Base-by-base conservation (phyloP, 176 grass and related monocot species). In the Musa beccarii region DNA sequence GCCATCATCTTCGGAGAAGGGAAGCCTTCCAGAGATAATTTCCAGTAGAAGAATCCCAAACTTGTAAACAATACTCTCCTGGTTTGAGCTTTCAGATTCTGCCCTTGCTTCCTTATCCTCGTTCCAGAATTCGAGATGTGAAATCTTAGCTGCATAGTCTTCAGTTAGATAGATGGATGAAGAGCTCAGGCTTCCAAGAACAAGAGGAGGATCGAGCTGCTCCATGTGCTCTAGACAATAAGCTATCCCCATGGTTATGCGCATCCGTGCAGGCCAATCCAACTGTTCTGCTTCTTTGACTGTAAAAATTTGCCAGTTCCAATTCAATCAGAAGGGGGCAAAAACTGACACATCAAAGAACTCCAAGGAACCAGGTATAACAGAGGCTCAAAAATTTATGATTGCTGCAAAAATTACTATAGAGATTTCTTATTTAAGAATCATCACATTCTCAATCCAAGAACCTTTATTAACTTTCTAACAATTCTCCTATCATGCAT, bases 261-360 rank as follows among this genome's bases (percentile, higher is more conserved):
- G 79, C 65, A 91, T 51, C 15, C 95, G 88, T 29, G 82, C 67
- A 5, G 78, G 74, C 95, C 95, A 98, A 72, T 93, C 75, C 59
- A 93, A 77, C 34, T 91, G 86, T 59, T 98, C 95, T 13, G 88
- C 90, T 85, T 98, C 95, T 71, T 98, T 89, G 59, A 91, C 95
- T 98, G 88, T 16, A 80, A 56, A 80, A 11, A 63, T 49, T 13
- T 12, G 21, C 55, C 12, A 56, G 23, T 22, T 25, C 11, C 13
- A 50, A 24, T 5, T 2, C 23, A 52, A 24, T 77, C 12, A 66
- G 75, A 19, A 52, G 1, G 51, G 43, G 2, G 20, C 1, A n/a
- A 51, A 52, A 70, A 17, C n/a, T 6, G 3, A 8, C 50, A 51
- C 2, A 70, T 17, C 14, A 70, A 51, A 70, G 14, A 51, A 70